Percentiles rank a stretch among this genome's conserved stretches.
phyloP scores from a whole-genome alignment of 208 protist species.

The Angomonas desouzai region DNA sequence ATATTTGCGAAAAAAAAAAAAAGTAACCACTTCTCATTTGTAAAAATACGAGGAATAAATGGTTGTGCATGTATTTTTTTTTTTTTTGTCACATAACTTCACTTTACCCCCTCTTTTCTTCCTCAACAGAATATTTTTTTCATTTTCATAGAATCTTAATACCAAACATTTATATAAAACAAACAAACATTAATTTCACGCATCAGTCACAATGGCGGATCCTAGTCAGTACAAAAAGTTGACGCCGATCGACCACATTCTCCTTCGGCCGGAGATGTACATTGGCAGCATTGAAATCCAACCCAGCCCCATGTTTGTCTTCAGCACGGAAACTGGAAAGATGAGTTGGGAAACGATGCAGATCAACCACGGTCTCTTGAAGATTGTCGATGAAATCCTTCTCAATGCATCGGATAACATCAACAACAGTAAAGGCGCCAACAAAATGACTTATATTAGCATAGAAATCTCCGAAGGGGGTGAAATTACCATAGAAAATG shows the following conservation, averaged over 20 bases:
- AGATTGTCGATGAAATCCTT: constrained; percentile 99
- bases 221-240: constrained; percentile 90
- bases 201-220: constrained; percentile 54
- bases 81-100: not conserved
- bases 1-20: constrained; percentile 7
- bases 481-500: constrained; percentile 94
- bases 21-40: not conserved
- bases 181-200: constrained; percentile 4
- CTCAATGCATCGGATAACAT: constrained; percentile 98
- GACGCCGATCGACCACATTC: constrained; percentile 94
- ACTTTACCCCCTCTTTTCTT: constrained; percentile 9
- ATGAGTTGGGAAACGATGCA: constrained; percentile 88
- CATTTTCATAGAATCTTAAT: constrained; percentile 3
- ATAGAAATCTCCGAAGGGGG: constrained; percentile 87
- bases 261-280: constrained; percentile 97
- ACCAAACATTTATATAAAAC: constrained; percentile 16
- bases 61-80: no score
- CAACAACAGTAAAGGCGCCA: constrained; percentile 50
- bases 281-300: constrained; percentile 93
- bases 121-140: constrained; percentile 7
- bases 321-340: constrained; percentile 73
- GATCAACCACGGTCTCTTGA: constrained; percentile 95
- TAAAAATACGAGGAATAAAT: not conserved
- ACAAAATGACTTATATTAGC: constrained; percentile 85
- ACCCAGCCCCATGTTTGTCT: constrained; percentile 83